These are phyloP conservation scores for Amylostereum chailletii DNA, from an alignment of 1,284 basidiomycete species.

Conservation along the genomic window DNA sequence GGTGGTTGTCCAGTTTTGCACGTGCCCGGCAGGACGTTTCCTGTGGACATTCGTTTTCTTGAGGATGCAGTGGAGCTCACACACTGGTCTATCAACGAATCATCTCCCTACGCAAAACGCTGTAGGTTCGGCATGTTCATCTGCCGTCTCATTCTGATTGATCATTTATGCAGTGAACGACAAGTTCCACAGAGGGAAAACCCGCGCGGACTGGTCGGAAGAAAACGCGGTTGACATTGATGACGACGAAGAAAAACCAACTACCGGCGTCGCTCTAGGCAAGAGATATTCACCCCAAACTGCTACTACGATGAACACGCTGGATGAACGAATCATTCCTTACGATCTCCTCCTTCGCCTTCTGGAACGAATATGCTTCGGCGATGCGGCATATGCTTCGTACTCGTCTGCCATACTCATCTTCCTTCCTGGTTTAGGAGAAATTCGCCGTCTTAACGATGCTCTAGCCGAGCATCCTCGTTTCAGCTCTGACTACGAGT, in stretches of 20 bases:
- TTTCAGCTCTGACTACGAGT: constrained; percentile 63
- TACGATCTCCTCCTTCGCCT: constrained; percentile 87
- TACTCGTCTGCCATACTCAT: constrained; percentile 84
- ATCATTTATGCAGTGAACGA: constrained; percentile 35
- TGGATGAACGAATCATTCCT: constrained; percentile 87
- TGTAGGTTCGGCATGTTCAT: constrained; percentile 31
- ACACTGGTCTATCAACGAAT: constrained; percentile 79
- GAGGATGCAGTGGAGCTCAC: constrained; percentile 91
- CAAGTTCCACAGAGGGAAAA: constrained; percentile 58
- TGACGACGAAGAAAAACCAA: constrained; percentile 59
- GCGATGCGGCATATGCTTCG: constrained; percentile 37
- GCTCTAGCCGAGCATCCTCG: constrained; percentile 66
- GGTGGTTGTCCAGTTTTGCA: constrained; percentile 82
- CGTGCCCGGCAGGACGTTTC: constrained; percentile 96
- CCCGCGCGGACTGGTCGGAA: constrained; percentile 68
- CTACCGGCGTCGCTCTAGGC: constrained; percentile 47
- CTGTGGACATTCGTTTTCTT: constrained; percentile 81
- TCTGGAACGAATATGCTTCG: constrained; percentile 82
- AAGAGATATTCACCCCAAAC: constrained; percentile 72
- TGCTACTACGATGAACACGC: constrained; percentile 72
- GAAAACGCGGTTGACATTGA: constrained; percentile 43
- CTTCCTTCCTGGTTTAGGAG: constrained; percentile 91
- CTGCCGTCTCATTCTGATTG: constrained; percentile 3
- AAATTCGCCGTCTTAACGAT: constrained; percentile 88
- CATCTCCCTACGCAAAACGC: constrained; percentile 78